phyloP scores from a whole-genome alignment of 2,329 filamentous ascomycete genomes.

The Phaeomoniella chlamydospora region DNA sequence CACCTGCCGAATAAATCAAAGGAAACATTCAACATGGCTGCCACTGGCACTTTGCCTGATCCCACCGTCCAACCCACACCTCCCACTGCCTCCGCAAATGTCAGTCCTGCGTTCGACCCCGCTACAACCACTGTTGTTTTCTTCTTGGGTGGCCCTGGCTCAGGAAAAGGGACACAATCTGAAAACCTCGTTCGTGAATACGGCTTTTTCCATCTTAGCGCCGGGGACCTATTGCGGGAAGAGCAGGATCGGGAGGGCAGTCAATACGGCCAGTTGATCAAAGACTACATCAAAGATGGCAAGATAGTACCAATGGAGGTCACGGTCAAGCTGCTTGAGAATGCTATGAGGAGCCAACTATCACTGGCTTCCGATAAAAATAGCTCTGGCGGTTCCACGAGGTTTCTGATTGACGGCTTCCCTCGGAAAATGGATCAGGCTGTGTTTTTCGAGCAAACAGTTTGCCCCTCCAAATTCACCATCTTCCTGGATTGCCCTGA shows the following conservation, averaged over 20 bases:
- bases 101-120: slow-evolving; percentile 57
- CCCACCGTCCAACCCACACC: slow-evolving; percentile 19
- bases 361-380: slow-evolving; percentile 20
- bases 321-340: slow-evolving; percentile 83
- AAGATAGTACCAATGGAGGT: slow-evolving; percentile 98
- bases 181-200: slow-evolving; percentile 74
- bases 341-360: slow-evolving; percentile 69
- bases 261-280: slow-evolving; percentile 86
- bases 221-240: slow-evolving; percentile 82
- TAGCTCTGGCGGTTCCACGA: slow-evolving; percentile 16
- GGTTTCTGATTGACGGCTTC: slow-evolving; percentile 74
- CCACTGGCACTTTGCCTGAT: slow-evolving; percentile 8
- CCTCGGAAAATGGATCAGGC: slow-evolving; percentile 97
- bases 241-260: slow-evolving; percentile 80
- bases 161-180: slow-evolving; percentile 95
- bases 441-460: slow-evolving; percentile 76
- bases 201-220: slow-evolving; percentile 83
- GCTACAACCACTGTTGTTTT: slow-evolving; percentile 81
- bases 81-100: slow-evolving; percentile 37
- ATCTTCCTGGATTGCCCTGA: slow-evolving; percentile 93
- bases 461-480: slow-evolving; percentile 71
- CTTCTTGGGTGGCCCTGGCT: slow-evolving; percentile 88
- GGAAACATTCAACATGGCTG: slow-evolving; percentile 16
- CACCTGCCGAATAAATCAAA: slow-evolving; percentile 11
- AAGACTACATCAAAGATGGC: slow-evolving; percentile 83